Evolutionary conservation across 805 yeast species (phyloP), one percentile per base, ranked within the genome.

Genomic region (Barnettozyma populi): DNA sequence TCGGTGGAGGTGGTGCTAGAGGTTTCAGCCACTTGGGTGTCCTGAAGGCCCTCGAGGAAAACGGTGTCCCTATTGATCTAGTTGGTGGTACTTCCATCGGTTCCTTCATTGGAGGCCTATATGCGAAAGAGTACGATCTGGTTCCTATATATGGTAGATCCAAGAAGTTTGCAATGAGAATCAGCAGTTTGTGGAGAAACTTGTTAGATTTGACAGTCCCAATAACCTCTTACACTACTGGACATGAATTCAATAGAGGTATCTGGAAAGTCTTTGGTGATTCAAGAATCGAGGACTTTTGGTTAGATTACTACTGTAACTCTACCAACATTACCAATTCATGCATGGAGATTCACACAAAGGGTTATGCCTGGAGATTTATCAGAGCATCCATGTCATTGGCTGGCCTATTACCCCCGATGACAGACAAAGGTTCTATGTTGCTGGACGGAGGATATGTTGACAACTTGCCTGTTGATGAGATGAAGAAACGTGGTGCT

Each of bases 1-100:
- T 92, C 4, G 99, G 99, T 7, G 99, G 99, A 13, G 99, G 99
- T 36, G 99, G 99, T 38, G 96, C 98, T 0, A 74, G 98, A 56
- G 99, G 99, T 1, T 74, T 92, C 13, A 79, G 96, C 13, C 99
- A 92, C 63, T 73, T 92, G 36, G 99, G 99, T 4, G 84, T 94
- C 3, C 78, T 92, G n/a, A 79, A 81, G 44, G 96, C 97, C 0
- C 68, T 92, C 9, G 98, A 92, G 63, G 95, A 87, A 53, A 80
- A 82, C 47, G 97, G 97, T 0, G 86, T 92, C 13, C 99, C 99
- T 0, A 82, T 94, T 34, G 99, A 92, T 66, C 71, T 90, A 51
- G 79, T 92, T 44, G 99, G 99, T 1, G 99, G 99, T 2, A 92
- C 99, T 0, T 90, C 97, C 0, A 92, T 92, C 45, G 99, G 99